Base-by-base conservation (phyloP, 2,329 filamentous ascomycete species). In the Botryotinia globosa region DNA sequence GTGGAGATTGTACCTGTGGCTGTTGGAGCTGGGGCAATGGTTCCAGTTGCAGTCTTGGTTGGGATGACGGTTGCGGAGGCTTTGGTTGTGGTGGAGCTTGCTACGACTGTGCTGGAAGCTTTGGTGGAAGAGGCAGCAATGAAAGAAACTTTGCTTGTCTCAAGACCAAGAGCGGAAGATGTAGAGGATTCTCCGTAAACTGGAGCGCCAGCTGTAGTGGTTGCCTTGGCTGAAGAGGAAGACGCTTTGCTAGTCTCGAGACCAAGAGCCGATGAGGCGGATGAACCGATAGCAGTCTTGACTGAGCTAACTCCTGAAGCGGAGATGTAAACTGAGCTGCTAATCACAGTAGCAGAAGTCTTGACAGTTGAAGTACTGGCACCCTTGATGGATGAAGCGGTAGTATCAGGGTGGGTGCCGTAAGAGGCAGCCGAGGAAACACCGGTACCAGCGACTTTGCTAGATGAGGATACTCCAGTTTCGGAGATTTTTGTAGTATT, bases 1-100 rank as follows among this genome's bases (percentile, higher is more conserved):
- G 74, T 76, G 14, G 76, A 42, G 14, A 72, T 73, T 25, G 78
- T 79, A 39, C 79, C 78, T 6, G 74, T 76, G 69, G 79, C 79
- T 7, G 76, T 81, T 44, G 71, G 71, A 1, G 71, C 56, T 14
- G 71, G 65, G 16, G 65, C 65, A 25, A 69, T n/a, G 8, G 54
- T n/a, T 1, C 64, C 64, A 48, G 65, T 69, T 14, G 62, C 54
- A 32, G 65, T 34, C 34, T 59, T 63, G 39, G 62, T 54, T 29
- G 54, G 64, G 3, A 34, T 39, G 16, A 32, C 37, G 18, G 48
- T 42, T 25, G 62, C 48, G 20, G 51, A 34, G 14, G 48, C 61
- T 20, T 66, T 66, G 3, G 63, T 48, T 48, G 63, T 16, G 29
- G 63, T 63, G n/a, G 37, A 42, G 37, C 37, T 63, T 63, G 37